phyloP scores from a whole-genome alignment of 139 green algal genomes.

The Pseudopediastrum boryanum region DNA sequence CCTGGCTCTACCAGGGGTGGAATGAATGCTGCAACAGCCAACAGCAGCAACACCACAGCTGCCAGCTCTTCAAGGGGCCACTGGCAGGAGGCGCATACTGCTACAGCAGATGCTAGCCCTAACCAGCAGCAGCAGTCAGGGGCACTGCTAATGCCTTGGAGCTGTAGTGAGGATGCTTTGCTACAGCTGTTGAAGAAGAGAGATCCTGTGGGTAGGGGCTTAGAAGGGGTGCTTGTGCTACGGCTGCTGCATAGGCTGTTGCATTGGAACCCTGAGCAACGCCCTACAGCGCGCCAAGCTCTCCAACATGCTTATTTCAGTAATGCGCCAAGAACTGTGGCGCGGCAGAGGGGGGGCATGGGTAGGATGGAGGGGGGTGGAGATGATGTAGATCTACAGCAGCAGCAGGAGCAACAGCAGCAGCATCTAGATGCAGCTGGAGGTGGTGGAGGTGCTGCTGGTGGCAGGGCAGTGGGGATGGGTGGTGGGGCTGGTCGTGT shows the following conservation, averaged over 20 bases:
- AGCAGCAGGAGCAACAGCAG: not conserved
- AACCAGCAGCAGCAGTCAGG: not conserved
- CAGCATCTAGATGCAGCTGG: not conserved
- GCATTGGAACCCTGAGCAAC: constrained; percentile 51
- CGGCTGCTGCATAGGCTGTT: constrained; percentile 53
- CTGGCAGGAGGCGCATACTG: not conserved
- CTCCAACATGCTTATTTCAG: constrained; percentile 58
- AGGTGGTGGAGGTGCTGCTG: not conserved
- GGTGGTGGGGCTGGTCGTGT: constrained; percentile 1
- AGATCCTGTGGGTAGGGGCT: constrained; percentile 46
- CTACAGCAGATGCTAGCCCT: not conserved
- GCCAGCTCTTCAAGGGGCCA: not conserved
- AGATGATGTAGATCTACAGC: not conserved
- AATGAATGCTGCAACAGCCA: not conserved
- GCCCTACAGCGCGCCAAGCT: constrained; percentile 24
- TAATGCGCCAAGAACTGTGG: not conserved
- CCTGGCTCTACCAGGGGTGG: not conserved
- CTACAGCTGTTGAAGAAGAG: constrained; percentile 39
- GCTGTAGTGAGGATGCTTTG: constrained; percentile 55
- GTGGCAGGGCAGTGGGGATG: not conserved
- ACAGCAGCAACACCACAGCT: not conserved
- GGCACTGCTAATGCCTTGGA: constrained; percentile 46
- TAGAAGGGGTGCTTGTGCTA: constrained; percentile 48
- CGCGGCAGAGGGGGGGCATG: not conserved
- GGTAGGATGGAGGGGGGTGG: not conserved